These are phyloP conservation scores for Cordyceps militaris DNA, from an alignment of 2,329 filamentous ascomycete genomes.

Conservation along the genomic window DNA sequence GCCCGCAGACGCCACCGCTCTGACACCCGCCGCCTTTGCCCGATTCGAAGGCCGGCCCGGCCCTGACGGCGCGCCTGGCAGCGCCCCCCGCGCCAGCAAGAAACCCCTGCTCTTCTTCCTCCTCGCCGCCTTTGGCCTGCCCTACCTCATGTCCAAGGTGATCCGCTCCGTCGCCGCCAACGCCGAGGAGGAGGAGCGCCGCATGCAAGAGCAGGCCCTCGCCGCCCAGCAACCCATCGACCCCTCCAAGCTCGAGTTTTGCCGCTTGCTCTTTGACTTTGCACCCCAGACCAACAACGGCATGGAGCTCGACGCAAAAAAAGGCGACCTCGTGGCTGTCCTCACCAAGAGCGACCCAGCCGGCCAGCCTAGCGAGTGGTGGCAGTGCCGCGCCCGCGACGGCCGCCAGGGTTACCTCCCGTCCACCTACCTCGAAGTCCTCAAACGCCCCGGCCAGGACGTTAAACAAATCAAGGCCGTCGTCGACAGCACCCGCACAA, in stretches of 20 bases:
- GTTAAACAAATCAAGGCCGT: constrained; percentile 47
- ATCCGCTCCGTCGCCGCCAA: constrained; percentile 77
- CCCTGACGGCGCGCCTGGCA: constrained; percentile 55
- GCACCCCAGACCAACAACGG: constrained; percentile 63
- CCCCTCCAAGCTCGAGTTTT: constrained; percentile 91
- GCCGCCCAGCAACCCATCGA: constrained; percentile 58
- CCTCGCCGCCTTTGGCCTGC: constrained; percentile 86
- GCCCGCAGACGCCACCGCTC: constrained; percentile 75
- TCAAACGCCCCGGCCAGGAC: constrained; percentile 44
- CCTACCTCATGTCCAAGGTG: constrained; percentile 94
- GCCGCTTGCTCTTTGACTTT: constrained; percentile 90
- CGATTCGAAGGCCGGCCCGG: constrained; percentile 67
- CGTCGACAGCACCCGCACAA: constrained; percentile 40
- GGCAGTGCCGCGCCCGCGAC: constrained; percentile 86
- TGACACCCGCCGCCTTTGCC: constrained; percentile 88
- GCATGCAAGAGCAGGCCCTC: constrained; percentile 44
- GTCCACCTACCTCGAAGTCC: constrained; percentile 78
- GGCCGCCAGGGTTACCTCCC: constrained; percentile 89
- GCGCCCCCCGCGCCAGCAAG: constrained; percentile 68
- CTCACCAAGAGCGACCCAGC: constrained; percentile 87
- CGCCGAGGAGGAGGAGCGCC: constrained; percentile 73
- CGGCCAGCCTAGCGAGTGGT: constrained; percentile 93
- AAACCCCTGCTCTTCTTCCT: constrained; percentile 97
- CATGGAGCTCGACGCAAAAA: constrained; percentile 85
- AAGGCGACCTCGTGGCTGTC: constrained; percentile 92